Evolutionary conservation across 192 early-diverging fungal species (phyloP).

Genomic region (Coemansia sp.): DNA sequence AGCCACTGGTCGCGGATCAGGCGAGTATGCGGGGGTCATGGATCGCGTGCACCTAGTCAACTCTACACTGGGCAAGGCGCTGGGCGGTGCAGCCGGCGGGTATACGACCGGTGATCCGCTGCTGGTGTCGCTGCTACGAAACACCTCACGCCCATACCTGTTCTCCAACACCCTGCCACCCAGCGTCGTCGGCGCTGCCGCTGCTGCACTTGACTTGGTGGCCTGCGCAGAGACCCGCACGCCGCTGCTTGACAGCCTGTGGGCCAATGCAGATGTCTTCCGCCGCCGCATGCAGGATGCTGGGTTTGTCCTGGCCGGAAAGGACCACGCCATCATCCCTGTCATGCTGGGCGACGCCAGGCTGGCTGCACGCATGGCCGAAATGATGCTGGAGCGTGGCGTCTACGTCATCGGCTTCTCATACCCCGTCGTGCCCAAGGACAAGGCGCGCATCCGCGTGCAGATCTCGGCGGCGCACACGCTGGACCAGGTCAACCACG

Average conservation of each 20-base stretch:
- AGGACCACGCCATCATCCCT: conserved; percentile 58
- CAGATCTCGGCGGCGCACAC: conserved; percentile 57
- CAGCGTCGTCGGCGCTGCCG: conserved; percentile 54
- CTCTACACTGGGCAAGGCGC: conserved; percentile 60
- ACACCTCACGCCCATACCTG: conserved; percentile 56
- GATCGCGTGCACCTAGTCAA: conserved; percentile 59
- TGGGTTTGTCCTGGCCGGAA: conserved; percentile 63
- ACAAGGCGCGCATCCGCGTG: conserved; percentile 57
- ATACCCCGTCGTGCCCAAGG: conserved; percentile 59
- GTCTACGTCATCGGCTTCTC: conserved; percentile 61
- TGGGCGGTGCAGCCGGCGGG: conserved; percentile 56
- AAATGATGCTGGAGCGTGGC: conserved; percentile 52
- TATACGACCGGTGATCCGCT: conserved; percentile 50
- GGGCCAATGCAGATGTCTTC: conserved; percentile 62
- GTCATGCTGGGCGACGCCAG: conserved; percentile 60
- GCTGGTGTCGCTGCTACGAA: conserved; percentile 50
- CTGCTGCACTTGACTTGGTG: conserved; percentile 55
- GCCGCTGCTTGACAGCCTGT: conserved; percentile 55
- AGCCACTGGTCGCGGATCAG: conserved; percentile 60
- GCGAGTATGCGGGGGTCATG: conserved; percentile 62
- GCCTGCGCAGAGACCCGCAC: conserved; percentile 38
- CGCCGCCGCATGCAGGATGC: conserved; percentile 57
- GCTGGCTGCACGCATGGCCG: conserved; percentile 51
- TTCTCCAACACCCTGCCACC: conserved; percentile 60
- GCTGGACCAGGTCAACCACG: conserved; percentile 50